Percentiles rank a stretch among this genome's conserved stretches.
These are phyloP conservation scores for Aspergillus asperescens DNA, from an alignment of 495 filamentous ascomycete genomes.

Conservation along the genomic window DNA sequence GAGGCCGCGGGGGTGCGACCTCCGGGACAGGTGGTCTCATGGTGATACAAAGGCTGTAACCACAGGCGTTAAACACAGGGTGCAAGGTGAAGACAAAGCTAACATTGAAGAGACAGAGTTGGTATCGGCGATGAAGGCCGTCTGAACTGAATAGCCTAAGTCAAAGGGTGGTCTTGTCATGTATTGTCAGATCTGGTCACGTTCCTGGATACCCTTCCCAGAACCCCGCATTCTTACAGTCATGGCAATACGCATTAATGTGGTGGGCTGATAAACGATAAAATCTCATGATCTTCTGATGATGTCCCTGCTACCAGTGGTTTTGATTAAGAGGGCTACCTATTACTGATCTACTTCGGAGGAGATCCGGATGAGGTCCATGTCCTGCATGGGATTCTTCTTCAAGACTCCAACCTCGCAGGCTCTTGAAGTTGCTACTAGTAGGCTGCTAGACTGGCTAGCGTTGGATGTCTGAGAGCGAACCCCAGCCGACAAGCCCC, in stretches of 20 bases:
- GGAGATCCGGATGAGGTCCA: no score
- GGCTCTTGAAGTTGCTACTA: no score
- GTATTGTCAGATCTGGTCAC: conserved; percentile 18
- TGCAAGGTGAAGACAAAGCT: no score
- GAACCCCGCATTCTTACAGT: conserved; percentile 11
- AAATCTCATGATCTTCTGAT: no score
- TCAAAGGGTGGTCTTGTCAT: neutral
- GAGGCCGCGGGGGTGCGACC: conserved; percentile 23
- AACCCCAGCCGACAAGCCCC: neutral
- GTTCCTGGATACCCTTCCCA: conserved; percentile 11
- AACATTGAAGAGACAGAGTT: conserved; percentile 5
- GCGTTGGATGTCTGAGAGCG: neutral
- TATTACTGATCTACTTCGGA: no score
- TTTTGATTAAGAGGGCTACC: no score
- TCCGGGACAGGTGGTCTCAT: conserved; percentile 43
- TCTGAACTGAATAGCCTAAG: no score
- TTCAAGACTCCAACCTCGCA: no score
- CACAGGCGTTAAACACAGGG: neutral
- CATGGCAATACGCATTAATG: neutral
- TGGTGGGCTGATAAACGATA: neutral
- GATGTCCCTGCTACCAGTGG: no score
- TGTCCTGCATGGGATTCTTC: no score
- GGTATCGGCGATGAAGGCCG: no score
- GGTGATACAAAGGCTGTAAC: conserved; percentile 7
- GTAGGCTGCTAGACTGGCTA: neutral